Evolutionary conservation across 768 basidiomycete species (phyloP).

Genomic region (Suillus decipiens): DNA sequence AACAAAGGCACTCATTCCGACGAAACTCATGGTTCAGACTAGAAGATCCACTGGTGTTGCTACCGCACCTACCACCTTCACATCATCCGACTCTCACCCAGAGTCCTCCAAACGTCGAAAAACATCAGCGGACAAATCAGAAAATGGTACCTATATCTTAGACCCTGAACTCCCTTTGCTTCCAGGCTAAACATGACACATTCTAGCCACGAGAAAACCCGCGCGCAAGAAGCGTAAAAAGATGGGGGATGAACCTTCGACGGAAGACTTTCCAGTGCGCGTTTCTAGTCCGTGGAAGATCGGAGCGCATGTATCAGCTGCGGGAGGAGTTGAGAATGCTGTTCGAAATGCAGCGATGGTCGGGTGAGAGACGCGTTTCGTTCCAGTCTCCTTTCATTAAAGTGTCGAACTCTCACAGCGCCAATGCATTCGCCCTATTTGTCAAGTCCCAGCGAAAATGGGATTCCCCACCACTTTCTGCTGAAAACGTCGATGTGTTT

Average conservation of each 20-base stretch:
- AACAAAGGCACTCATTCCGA: background rate
- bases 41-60: constrained; percentile 16
- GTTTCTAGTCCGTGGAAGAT: constrained; percentile 58
- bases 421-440: constrained; percentile 84
- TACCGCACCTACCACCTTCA: background rate
- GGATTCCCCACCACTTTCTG: constrained; percentile 60
- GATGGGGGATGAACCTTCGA: constrained; percentile 13
- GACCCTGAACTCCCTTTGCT: background rate
- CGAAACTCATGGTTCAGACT: constrained; percentile 26
- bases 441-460: constrained; percentile 85
- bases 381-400: background rate
- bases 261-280: constrained; percentile 33
- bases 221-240: constrained; percentile 15
- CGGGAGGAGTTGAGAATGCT: constrained; percentile 78
- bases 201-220: background rate
- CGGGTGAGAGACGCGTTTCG: constrained; percentile 44
- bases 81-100: background rate
- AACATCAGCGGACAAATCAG: background rate
- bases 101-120: constrained; percentile 1
- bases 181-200: background rate
- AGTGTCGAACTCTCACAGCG: constrained; percentile 41
- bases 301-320: constrained; percentile 83
- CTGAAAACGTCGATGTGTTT: constrained; percentile 56
- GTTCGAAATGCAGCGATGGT: constrained; percentile 69
- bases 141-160: background rate